Percentiles rank a stretch among this genome's conserved stretches.
phyloP scores from a whole-genome alignment of 169 alveolate genomes.

The Plasmodium gaboni region DNA sequence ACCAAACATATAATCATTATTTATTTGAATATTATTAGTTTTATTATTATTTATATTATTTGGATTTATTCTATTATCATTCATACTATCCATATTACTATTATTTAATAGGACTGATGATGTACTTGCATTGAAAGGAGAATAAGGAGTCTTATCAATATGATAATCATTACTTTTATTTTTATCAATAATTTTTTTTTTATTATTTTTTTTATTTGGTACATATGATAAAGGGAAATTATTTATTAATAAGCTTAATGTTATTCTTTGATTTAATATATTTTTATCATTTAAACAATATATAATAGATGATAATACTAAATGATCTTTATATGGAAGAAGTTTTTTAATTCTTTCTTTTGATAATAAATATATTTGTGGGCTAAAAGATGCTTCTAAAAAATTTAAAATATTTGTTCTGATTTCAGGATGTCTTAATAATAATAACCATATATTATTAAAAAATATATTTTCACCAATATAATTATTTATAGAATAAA shows the following conservation, averaged over 20 bases:
- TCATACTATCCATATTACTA: not conserved
- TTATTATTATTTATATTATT: not conserved
- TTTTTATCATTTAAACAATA: conserved; percentile 87
- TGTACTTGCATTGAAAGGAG: no score
- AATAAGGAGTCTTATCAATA: not conserved
- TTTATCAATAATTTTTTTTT: conserved; percentile 30
- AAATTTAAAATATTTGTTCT: conserved; percentile 86
- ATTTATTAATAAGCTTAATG: conserved; percentile 83
- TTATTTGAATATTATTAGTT: not conserved
- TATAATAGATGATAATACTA: conserved; percentile 86
- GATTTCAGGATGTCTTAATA: conserved; percentile 85
- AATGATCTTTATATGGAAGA: conserved; percentile 84
- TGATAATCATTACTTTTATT: conserved; percentile 1
- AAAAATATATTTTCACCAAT: conserved; percentile 87
- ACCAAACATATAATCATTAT: not conserved
- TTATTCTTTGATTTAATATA: conserved; percentile 82
- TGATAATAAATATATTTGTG: conserved; percentile 80
- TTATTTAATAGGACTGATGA: not conserved
- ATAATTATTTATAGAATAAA: conserved; percentile 83
- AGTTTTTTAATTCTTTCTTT: conserved; percentile 81
- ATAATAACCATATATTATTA: conserved; percentile 88
- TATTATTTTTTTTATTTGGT: conserved; percentile 19
- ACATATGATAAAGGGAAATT: conserved; percentile 83
- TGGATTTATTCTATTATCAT: not conserved
- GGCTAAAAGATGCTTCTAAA: conserved; percentile 85